Evolutionary conservation across 106 monocot species (phyloP).

Genomic region (Allium sativum): DNA sequence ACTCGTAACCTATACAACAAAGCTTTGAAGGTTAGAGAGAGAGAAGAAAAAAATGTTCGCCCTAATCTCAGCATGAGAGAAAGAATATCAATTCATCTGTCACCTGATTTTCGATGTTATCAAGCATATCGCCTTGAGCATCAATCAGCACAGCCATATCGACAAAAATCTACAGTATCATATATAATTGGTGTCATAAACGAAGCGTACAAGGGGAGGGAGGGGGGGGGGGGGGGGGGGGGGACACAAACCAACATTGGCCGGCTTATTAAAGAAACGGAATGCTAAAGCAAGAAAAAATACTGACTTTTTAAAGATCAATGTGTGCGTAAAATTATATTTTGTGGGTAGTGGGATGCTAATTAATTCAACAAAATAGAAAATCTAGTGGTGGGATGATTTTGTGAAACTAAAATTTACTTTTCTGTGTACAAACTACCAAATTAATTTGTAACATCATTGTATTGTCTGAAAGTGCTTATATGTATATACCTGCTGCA

Average conservation of each 20-base stretch:
- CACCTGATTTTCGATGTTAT: slow-evolving; percentile 21
- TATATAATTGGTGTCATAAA: neutral
- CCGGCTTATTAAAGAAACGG: too few species aligned
- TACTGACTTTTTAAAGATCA: too few species aligned
- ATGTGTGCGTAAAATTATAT: too few species aligned
- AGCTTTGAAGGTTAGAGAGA: neutral
- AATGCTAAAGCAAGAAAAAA: too few species aligned
- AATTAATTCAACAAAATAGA: too few species aligned
- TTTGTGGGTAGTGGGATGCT: too few species aligned
- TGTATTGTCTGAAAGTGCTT: too few species aligned
- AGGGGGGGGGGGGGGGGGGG: too few species aligned
- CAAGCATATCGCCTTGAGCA: slow-evolving; percentile 18
- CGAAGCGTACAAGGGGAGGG: too few species aligned
- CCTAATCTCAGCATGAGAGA: neutral
- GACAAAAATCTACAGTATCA: slow-evolving; percentile 13
- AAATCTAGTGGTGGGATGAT: too few species aligned
- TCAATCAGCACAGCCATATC: slow-evolving; percentile 24
- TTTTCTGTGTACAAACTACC: neutral
- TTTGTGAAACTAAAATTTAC: neutral
- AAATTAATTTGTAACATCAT: neutral
- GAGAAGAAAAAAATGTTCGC: too few species aligned
- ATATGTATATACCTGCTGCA: slow-evolving; percentile 62
- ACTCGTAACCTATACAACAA: slow-evolving; percentile 49
- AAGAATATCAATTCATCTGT: neutral
- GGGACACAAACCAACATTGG: too few species aligned